phyloP scores from a whole-genome alignment of 257 asterid species.

The Schizonepeta tenuifolia region DNA sequence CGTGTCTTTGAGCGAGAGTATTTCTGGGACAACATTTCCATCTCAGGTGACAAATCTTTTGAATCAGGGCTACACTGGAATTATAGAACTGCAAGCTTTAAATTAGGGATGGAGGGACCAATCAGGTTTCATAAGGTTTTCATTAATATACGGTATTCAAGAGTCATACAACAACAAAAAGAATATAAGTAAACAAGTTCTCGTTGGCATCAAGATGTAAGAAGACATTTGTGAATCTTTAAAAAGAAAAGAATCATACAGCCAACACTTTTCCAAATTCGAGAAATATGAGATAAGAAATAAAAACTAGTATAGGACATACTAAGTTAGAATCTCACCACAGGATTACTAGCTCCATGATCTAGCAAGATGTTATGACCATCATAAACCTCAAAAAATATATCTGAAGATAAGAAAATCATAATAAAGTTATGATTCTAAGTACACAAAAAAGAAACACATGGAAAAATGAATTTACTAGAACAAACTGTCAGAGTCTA shows the following conservation, averaged over 20 bases:
- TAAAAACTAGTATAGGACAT: background rate
- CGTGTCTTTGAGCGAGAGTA: constrained; percentile 9
- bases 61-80: background rate
- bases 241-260: constrained; percentile 16
- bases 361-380: constrained; percentile 68
- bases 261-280: constrained; percentile 8
- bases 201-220: constrained; percentile 21
- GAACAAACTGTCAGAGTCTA: constrained; percentile 1
- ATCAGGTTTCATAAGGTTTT: background rate
- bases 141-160: background rate
- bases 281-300: constrained; percentile 14
- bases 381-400: constrained; percentile 68
- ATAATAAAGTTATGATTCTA: background rate
- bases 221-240: constrained; percentile 11
- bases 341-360: constrained; percentile 71
- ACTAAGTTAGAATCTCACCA: constrained; percentile 57
- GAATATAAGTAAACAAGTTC: background rate
- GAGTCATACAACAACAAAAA: background rate
- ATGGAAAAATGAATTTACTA: background rate
- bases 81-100: background rate
- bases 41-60: background rate
- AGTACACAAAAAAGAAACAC: constrained; percentile 3
- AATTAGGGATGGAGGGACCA: background rate
- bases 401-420: constrained; percentile 52
- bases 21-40: background rate